phyloP scores from a whole-genome alignment of 768 basidiomycete genomes.

The Hericium coralloides region DNA sequence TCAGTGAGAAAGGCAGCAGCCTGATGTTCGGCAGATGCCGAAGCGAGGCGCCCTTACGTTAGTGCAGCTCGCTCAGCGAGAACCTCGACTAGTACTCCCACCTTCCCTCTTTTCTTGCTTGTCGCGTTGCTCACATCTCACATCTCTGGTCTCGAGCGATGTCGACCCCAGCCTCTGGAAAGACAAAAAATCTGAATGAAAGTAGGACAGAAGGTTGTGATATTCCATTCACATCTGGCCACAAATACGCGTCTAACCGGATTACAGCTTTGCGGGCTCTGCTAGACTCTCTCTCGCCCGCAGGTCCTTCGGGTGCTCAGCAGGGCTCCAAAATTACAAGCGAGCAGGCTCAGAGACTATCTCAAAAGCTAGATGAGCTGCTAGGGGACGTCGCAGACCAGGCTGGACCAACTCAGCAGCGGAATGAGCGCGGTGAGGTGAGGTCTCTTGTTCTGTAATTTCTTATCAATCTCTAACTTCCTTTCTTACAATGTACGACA shows the following conservation, averaged over 20 bases:
- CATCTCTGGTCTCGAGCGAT: background rate
- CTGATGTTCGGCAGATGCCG: background rate
- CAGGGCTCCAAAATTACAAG: conserved; percentile 26
- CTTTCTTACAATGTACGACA: conserved; percentile 15
- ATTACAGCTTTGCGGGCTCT: conserved; percentile 30
- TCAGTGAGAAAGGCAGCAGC: background rate
- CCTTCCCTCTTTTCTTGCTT: background rate
- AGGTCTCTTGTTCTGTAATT: conserved; percentile 19
- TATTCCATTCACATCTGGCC: background rate
- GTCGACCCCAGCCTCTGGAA: background rate
- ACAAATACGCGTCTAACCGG: background rate
- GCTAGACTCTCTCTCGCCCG: conserved; percentile 27
- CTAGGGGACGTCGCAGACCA: conserved; percentile 32
- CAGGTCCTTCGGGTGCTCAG: background rate
- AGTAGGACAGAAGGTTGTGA: background rate
- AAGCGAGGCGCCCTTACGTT: background rate
- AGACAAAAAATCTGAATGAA: background rate
- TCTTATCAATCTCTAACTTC: background rate
- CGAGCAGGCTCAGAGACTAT: conserved; percentile 44
- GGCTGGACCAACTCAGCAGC: conserved; percentile 24
- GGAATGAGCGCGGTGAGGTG: conserved; percentile 60
- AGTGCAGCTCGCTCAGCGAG: background rate
- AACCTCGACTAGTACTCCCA: background rate
- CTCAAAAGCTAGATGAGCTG: conserved; percentile 52
- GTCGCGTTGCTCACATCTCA: background rate